Evolutionary conservation across 805 yeast genomes (phyloP).

Genomic region (Kuraishia ogatae): DNA sequence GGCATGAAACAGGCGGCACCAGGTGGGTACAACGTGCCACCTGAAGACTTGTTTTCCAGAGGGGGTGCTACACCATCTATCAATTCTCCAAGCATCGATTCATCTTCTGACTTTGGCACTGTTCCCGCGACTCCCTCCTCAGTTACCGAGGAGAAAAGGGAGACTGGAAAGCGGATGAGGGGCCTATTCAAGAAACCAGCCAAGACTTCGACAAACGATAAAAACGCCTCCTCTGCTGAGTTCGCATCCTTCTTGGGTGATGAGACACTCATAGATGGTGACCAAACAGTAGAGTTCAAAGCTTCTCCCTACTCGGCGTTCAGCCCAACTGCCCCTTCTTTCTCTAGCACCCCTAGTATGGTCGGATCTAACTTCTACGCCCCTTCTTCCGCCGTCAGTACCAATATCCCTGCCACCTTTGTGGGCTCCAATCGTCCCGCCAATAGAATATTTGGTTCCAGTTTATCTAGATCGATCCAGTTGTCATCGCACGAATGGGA

Average conservation of each 20-base stretch:
- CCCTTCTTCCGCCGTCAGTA: neutral
- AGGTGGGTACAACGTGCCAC: neutral
- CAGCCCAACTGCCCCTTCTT: neutral
- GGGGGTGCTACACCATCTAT: neutral
- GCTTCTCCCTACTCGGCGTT: constrained; percentile 2
- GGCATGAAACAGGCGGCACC: constrained; percentile 1
- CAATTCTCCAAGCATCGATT: neutral
- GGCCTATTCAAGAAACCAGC: constrained; percentile 5
- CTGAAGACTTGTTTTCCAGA: neutral
- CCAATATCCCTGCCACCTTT: neutral
- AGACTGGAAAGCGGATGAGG: constrained; percentile 1
- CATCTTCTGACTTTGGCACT: neutral
- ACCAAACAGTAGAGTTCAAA: constrained; percentile 1
- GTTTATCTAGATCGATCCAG: constrained; percentile 40
- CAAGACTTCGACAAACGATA: neutral
- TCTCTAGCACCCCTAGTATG: neutral
- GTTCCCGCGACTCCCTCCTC: neutral
- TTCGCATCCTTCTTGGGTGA: neutral
- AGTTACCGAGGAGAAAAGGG: neutral
- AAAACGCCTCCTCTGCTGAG: neutral
- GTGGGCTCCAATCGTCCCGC: neutral
- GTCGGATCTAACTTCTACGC: neutral
- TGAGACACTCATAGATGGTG: neutral
- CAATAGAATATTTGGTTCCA: constrained; percentile 50
- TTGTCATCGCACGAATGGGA: constrained; percentile 42